Percentiles rank a stretch among this genome's conserved stretches.
Evolutionary conservation across 1,284 basidiomycete genomes (phyloP).

Genomic region (Sporisorium scitamineum): DNA sequence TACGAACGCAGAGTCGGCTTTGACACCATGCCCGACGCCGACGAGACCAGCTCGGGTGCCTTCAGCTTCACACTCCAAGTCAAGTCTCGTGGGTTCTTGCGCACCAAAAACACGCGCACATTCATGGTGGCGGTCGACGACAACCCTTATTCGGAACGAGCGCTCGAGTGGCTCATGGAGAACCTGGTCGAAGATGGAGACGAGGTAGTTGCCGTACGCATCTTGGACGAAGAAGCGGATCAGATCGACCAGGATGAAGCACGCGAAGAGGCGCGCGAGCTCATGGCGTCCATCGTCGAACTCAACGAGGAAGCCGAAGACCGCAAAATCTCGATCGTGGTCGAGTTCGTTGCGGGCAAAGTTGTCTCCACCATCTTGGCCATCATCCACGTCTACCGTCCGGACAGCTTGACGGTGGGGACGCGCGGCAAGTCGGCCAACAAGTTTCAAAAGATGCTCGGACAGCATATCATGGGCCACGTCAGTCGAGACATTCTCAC

Average conservation of each 20-base stretch:
- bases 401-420: constrained; percentile 93
- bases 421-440: constrained; percentile 76
- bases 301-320: constrained; percentile 84
- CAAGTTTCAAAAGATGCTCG: constrained; percentile 67
- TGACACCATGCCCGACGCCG: constrained; percentile 68
- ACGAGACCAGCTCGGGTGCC: constrained; percentile 58
- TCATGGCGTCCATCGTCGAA: constrained; percentile 84
- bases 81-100: constrained; percentile 84
- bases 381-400: constrained; percentile 91
- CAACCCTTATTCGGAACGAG: constrained; percentile 72
- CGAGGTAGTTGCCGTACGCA: constrained; percentile 90
- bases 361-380: constrained; percentile 81
- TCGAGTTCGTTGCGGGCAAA: constrained; percentile 92
- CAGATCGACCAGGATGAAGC: constrained; percentile 78
- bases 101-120: constrained; percentile 84
- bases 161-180: constrained; percentile 75
- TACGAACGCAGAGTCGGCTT: constrained; percentile 67
- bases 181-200: constrained; percentile 90
- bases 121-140: constrained; percentile 90
- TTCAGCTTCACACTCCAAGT: constrained; percentile 74
- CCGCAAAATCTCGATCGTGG: constrained; percentile 87
- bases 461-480: constrained; percentile 63
- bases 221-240: constrained; percentile 83
- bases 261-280: constrained; percentile 85
- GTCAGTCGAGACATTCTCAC: constrained; percentile 63